Evolutionary conservation across 768 basidiomycete genomes (phyloP).

Genomic region (Hypholoma sublateritium): DNA sequence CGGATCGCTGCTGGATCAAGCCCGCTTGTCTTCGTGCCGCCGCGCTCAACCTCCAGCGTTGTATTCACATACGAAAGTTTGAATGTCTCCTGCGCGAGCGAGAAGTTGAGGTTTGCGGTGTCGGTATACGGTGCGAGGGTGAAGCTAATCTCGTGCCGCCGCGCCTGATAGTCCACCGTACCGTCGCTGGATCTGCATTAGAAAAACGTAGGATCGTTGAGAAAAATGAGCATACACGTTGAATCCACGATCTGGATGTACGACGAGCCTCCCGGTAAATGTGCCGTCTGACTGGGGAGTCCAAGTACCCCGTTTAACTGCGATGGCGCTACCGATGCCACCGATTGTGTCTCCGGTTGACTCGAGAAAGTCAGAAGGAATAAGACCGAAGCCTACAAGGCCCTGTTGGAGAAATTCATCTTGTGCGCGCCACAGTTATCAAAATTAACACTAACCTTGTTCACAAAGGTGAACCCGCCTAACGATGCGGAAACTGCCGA

Average conservation of each 20-base stretch:
- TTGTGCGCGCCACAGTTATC: too few relatives aligned
- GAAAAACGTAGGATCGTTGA: background rate
- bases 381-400: conserved; percentile 60
- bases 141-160: conserved; percentile 65
- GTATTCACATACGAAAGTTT: conserved; percentile 50
- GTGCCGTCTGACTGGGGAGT: conserved; percentile 27
- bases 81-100: conserved; percentile 50
- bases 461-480: conserved; percentile 13
- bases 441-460: conserved; percentile 6
- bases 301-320: conserved; percentile 52
- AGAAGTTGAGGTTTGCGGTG: conserved; percentile 43
- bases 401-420: conserved; percentile 32
- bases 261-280: conserved; percentile 51
- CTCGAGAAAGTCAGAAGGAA: conserved; percentile 55
- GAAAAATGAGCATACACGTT: conserved; percentile 44
- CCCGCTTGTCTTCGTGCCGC: conserved; percentile 48
- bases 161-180: conserved; percentile 60
- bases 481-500: conserved; percentile 11
- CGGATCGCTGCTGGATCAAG: conserved; percentile 52
- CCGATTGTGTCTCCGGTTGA: conserved; percentile 62
- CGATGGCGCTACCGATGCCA: conserved; percentile 62
- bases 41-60: conserved; percentile 47
- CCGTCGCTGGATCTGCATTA: conserved; percentile 32
- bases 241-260: conserved; percentile 60
- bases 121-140: conserved; percentile 55